A percentile compares a stretch with the other conserved stretches of the same genome.
These are phyloP conservation scores for Cercospora nicotianae DNA, from an alignment of 2,329 filamentous ascomycete genomes.

Conservation along the genomic window DNA sequence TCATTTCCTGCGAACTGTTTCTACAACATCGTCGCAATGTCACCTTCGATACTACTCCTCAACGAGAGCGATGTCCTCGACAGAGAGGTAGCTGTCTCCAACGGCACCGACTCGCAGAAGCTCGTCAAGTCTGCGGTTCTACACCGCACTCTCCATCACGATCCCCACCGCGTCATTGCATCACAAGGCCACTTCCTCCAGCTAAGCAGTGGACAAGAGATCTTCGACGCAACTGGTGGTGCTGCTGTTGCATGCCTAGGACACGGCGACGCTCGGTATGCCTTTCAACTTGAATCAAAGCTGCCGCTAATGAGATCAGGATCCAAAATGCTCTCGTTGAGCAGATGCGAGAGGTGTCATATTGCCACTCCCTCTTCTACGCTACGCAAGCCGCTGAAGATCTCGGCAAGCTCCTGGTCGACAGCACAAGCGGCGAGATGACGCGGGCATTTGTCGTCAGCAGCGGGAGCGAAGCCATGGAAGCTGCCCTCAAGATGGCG, in stretches of 20 bases:
- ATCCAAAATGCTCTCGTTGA: conserved; percentile 60
- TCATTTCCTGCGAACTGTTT: not conserved
- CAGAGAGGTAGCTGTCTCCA: not conserved
- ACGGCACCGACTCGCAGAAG: conserved; percentile 7
- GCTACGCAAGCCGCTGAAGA: conserved; percentile 55
- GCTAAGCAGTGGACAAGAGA: conserved; percentile 56
- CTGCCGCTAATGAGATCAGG: conserved; percentile 21
- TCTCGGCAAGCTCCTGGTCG: conserved; percentile 52
- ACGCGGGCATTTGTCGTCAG: conserved; percentile 57
- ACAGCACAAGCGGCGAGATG: conserved; percentile 55
- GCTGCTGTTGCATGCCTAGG: conserved; percentile 72
- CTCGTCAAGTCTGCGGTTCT: conserved; percentile 42
- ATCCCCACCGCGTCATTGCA: conserved; percentile 50
- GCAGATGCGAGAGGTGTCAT: conserved; percentile 61
- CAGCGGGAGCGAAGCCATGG: conserved; percentile 66
- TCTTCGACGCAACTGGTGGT: conserved; percentile 73
- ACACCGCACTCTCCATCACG: conserved; percentile 52
- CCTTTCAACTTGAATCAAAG: not conserved
- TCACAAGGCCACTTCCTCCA: conserved; percentile 55
- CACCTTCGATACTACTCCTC: conserved; percentile 24
- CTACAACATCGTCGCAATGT: conserved; percentile 16
- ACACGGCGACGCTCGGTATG: conserved; percentile 58
- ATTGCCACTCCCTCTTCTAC: conserved; percentile 62
- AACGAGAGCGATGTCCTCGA: conserved; percentile 30
- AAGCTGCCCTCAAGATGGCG: conserved; percentile 67